Conservation (phyloP, 1,284 basidiomycete species). For the Trichosporon sp. region DNA sequence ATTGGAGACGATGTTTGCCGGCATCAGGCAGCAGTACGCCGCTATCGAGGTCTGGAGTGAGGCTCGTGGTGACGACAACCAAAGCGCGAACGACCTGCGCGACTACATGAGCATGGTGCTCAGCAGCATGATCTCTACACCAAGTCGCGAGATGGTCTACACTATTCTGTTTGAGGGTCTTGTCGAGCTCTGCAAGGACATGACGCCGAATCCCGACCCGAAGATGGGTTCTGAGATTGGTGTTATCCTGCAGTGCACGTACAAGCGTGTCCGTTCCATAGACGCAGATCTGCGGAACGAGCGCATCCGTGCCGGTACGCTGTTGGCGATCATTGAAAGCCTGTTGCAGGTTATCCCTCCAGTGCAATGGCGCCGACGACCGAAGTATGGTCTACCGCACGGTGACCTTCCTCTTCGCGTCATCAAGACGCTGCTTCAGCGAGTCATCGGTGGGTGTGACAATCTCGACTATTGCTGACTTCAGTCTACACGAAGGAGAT, state of each 20-base stretch:
- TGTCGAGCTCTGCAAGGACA: slow-evolving; percentile 79
- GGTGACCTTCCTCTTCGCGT: slow-evolving; percentile 96
- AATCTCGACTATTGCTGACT: slow-evolving; percentile 11
- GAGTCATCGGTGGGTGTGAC: slow-evolving; percentile 71
- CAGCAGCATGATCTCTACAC: slow-evolving; percentile 83
- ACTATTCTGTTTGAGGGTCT: slow-evolving; percentile 74
- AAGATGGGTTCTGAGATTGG: slow-evolving; percentile 88
- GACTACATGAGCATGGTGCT: slow-evolving; percentile 99
- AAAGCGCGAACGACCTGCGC: slow-evolving; percentile 76
- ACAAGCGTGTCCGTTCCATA: slow-evolving; percentile 94
- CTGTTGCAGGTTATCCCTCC: slow-evolving; percentile 91
- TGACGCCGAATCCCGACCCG: slow-evolving; percentile 57
- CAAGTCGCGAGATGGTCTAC: slow-evolving; percentile 85
- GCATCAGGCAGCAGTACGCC: slow-evolving; percentile 12
- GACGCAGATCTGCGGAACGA: slow-evolving; percentile 80
- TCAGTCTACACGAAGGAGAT: slow-evolving; percentile 38
- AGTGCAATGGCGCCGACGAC: slow-evolving; percentile 88
- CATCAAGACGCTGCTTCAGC: slow-evolving; percentile 95
- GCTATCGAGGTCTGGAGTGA: slow-evolving; percentile 13
- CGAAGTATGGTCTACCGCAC: slow-evolving; percentile 82
- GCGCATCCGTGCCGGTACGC: slow-evolving; percentile 73
- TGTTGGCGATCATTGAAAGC: slow-evolving; percentile 90
- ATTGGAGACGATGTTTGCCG: slow-evolving; percentile 12
- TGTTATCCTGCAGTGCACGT: slow-evolving; percentile 93
- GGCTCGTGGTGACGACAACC: slow-evolving; percentile 11